Percentiles rank a stretch among this genome's conserved stretches.
phyloP scores from a whole-genome alignment of 192 early-diverging fungal genomes.

The Umbelopsis vinacea region DNA sequence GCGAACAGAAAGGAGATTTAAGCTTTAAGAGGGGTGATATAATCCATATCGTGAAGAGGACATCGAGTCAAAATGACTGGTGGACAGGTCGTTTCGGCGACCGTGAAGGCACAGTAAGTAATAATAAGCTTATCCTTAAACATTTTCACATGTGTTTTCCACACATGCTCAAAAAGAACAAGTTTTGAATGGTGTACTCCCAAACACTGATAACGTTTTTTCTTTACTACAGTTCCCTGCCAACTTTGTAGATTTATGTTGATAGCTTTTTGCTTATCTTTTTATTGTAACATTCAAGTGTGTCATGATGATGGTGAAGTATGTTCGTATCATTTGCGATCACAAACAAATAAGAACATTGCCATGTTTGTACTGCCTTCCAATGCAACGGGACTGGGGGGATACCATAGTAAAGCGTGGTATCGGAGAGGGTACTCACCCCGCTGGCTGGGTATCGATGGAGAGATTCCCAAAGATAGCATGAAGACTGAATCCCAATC shows the following conservation, averaged over 20 bases:
- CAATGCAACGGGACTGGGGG: too few relatives aligned
- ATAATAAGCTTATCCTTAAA: background rate
- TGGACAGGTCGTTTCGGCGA: slow-evolving; percentile 69
- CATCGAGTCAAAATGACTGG: slow-evolving; percentile 82
- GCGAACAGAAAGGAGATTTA: slow-evolving; percentile 81
- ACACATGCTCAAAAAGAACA: background rate
- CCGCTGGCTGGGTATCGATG: too few relatives aligned
- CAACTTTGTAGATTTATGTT: slow-evolving; percentile 24
- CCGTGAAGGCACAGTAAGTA: slow-evolving; percentile 29
- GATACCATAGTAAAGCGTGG: too few relatives aligned
- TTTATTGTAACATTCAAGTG: background rate
- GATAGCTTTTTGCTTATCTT: background rate
- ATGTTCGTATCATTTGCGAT: background rate
- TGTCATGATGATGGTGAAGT: background rate
- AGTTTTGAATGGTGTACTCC: too few relatives aligned
- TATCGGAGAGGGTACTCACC: too few relatives aligned
- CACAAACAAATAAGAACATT: slow-evolving; percentile 1
- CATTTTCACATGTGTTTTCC: background rate
- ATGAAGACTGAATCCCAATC: too few relatives aligned
- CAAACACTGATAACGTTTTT: background rate
- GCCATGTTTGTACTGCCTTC: background rate
- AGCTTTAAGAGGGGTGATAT: slow-evolving; percentile 85
- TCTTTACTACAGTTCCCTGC: slow-evolving; percentile 25
- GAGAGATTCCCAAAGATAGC: too few relatives aligned
- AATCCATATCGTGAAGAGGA: slow-evolving; percentile 77